Base-by-base conservation (phyloP, 345 rosid species). In the Ceriops tagal region DNA sequence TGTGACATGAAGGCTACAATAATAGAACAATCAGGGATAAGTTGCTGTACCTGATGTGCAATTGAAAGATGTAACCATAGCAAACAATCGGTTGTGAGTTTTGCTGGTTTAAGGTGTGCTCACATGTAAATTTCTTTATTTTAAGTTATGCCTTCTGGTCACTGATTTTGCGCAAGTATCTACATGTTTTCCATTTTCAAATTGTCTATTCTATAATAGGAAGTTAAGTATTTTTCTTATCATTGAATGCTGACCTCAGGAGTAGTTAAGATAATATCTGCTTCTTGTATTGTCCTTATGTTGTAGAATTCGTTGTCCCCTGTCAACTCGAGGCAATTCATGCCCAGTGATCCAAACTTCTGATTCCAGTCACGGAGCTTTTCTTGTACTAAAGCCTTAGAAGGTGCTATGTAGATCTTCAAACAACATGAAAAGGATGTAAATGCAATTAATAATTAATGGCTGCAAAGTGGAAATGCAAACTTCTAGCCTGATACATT, bases 321-420 rank as follows among this genome's bases (percentile, higher is more conserved):
- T 1, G 97, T 95, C 82, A 95, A 77, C 84, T 95, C 97, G 76
- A 95, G 75, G 86, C 96, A 92, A 75, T 71, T 87, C 74, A 92
- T 82, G 22, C 96, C 96, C 83, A 86, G 72, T 64, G 96, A 65
- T 74, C 89, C 96, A 73, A 92, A 87, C 85, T 87, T 90, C 65
- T 84, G 88, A 81, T 62, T 90, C 98, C 98, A 95, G 60, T 92
- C 93, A 35, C 96, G 92, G 67, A 88, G 84, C 87, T 95, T 95
- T 82, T 92, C 96, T 70, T 92, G 99, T 34, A 95, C 93, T 71
- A 95, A 84, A 77, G 97, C 99, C 85, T 95, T 95, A 22, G 99
- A 90, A 53, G 98, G 98, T 56, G 98, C 91, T 80, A 88, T 76
- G 73, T 95, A 95, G 82, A 95, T 80, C 99, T 95, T 66, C 69